These are phyloP conservation scores for Mucor lusitanicus DNA, from an alignment of 371 early-diverging fungal species.

Conservation along the genomic window DNA sequence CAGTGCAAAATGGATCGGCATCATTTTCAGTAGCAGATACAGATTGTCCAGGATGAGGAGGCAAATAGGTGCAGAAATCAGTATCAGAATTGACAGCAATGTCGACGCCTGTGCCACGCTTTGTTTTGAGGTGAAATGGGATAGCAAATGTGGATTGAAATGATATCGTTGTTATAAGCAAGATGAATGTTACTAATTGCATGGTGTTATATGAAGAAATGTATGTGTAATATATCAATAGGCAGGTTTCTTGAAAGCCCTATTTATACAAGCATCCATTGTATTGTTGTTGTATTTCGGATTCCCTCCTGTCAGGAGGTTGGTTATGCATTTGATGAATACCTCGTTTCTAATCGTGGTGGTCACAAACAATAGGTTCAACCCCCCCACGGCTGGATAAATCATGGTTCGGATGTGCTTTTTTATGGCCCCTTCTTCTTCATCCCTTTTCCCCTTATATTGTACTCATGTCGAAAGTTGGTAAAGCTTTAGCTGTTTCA, in stretches of 20 bases:
- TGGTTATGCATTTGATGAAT: not conserved
- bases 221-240: too few relatives aligned
- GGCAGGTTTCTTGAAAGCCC: too few relatives aligned
- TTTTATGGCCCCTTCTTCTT: not conserved
- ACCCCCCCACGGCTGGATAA: not conserved
- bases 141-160: not conserved
- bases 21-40: conserved; percentile 42
- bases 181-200: not conserved
- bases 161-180: not conserved
- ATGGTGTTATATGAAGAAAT: not conserved
- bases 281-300: too few relatives aligned
- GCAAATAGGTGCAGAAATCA: conserved; percentile 47
- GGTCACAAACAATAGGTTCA: not conserved
- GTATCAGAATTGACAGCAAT: conserved; percentile 30
- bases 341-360: not conserved
- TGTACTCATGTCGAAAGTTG: conserved; percentile 27
- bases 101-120: conserved; percentile 17
- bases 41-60: conserved; percentile 36
- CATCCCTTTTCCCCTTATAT: not conserved
- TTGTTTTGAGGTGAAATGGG: not conserved
- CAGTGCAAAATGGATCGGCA: conserved; percentile 36
- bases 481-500: conserved; percentile 42
- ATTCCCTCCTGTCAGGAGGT: not conserved
- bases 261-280: too few relatives aligned
- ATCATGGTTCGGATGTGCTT: not conserved